These are phyloP conservation scores for Phytophthora citricola DNA, from an alignment of 352 stramenopile genomes.

Conservation along the genomic window DNA sequence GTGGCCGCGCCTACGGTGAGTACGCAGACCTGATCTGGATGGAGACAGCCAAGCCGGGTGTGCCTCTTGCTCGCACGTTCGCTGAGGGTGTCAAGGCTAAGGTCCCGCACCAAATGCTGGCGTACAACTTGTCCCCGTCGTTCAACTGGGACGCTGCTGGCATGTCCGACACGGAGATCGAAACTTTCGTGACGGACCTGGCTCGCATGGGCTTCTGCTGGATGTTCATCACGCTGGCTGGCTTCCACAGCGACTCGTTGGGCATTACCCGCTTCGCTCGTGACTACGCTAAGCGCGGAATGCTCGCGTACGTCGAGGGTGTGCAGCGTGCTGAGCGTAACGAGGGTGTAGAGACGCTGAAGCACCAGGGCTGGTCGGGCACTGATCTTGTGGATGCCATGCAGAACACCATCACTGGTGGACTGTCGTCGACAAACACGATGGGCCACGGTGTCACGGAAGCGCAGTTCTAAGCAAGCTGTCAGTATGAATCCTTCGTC, in stretches of 20 bases:
- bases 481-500: constrained; percentile 6
- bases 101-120: constrained; percentile 96
- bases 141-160: constrained; percentile 99
- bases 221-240: constrained; percentile 99
- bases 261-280: constrained; percentile 95
- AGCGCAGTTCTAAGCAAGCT: constrained; percentile 91
- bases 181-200: constrained; percentile 96
- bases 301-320: constrained; percentile 97
- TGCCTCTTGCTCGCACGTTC: constrained; percentile 95
- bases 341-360: constrained; percentile 95
- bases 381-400: constrained; percentile 97
- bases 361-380: constrained; percentile 98
- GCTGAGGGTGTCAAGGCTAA: constrained; percentile 93
- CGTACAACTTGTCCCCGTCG: constrained; percentile 98
- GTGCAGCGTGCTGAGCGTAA: constrained; percentile 96
- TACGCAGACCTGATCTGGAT: constrained; percentile 99
- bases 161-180: constrained; percentile 95
- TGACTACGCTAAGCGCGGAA: constrained; percentile 90
- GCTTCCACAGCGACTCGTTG: constrained; percentile 98
- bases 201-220: constrained; percentile 96
- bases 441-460: constrained; percentile 98
- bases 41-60: constrained; percentile 96
- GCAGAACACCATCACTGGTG: constrained; percentile 96
- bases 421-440: constrained; percentile 96
- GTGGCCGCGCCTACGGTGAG: constrained; percentile 94